A percentile compares a stretch with the other conserved stretches of the same genome.
Conservation (phyloP, 345 rosid species). For the Arabidopsis thaliana region DNA sequence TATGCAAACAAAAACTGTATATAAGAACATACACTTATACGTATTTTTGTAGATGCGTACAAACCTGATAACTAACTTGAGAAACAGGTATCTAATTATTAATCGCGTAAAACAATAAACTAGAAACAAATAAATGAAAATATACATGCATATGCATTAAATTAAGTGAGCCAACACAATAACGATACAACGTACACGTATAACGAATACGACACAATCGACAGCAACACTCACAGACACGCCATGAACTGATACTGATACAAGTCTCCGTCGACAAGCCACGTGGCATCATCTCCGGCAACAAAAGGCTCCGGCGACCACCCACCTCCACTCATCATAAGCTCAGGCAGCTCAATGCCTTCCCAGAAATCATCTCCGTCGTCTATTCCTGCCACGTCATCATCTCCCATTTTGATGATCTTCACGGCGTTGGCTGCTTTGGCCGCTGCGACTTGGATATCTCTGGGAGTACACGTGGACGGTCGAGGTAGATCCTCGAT, state of each 20-base stretch:
- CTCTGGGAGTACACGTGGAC: slow-evolving; percentile 63
- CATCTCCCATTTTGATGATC: slow-evolving; percentile 37
- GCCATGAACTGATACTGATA: slow-evolving; percentile 53
- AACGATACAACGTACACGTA: slow-evolving; percentile 41
- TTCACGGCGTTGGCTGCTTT: slow-evolving; percentile 60
- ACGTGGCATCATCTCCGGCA: slow-evolving; percentile 58
- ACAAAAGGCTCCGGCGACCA: slow-evolving; percentile 48
- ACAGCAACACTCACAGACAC: slow-evolving; percentile 48
- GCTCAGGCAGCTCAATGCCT: slow-evolving; percentile 76
- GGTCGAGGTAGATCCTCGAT: slow-evolving; percentile 66
- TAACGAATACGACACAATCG: slow-evolving; percentile 39
- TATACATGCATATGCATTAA: slow-evolving; percentile 45
- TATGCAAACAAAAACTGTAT: background rate
- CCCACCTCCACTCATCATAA: slow-evolving; percentile 46
- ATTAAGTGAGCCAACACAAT: slow-evolving; percentile 30
- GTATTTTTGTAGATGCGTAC: slow-evolving; percentile 5
- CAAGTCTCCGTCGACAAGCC: slow-evolving; percentile 58
- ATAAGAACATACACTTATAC: background rate
- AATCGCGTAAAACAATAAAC: slow-evolving; percentile 31
- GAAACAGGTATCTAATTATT: slow-evolving; percentile 13
- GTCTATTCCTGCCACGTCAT: slow-evolving; percentile 29
- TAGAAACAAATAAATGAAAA: slow-evolving; percentile 22
- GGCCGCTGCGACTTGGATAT: slow-evolving; percentile 79
- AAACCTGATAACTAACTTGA: slow-evolving; percentile 6
- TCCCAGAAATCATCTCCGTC: slow-evolving; percentile 72